phyloP scores from a whole-genome alignment of 352 stramenopile genomes.

The Phytophthora quininea region DNA sequence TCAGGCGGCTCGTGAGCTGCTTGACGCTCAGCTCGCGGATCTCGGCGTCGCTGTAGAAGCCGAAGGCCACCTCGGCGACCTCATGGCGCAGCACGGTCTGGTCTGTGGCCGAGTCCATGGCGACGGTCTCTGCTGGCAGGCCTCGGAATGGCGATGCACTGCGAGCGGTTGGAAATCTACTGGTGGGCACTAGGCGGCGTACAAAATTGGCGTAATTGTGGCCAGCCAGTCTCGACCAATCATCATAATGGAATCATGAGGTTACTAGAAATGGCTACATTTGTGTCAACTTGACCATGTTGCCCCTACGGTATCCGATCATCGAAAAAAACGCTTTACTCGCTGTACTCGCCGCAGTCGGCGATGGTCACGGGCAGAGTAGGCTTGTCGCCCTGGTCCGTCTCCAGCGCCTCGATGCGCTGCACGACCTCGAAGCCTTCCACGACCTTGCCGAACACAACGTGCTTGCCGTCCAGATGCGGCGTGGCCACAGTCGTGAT shows the following conservation, averaged over 20 bases:
- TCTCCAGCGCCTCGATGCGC: conserved; percentile 92
- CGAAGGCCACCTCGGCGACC: conserved; percentile 91
- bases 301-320: no score
- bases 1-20: conserved; percentile 95
- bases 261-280: conserved; percentile 31
- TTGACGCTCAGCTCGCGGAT: conserved; percentile 96
- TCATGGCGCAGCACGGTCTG: conserved; percentile 92
- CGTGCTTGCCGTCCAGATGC: conserved; percentile 98
- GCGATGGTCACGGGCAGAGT: conserved; percentile 92
- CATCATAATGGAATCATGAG: neutral
- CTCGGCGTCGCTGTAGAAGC: conserved; percentile 98
- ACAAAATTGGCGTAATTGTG: conserved; percentile 24
- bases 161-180: conserved; percentile 31
- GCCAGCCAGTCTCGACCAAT: conserved; percentile 36
- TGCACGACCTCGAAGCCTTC: conserved; percentile 93
- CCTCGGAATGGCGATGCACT: conserved; percentile 12
- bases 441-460: conserved; percentile 96
- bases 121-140: neutral
- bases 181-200: conserved; percentile 34
- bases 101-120: conserved; percentile 88
- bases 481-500: conserved; percentile 94
- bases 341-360: conserved; percentile 94
- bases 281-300: conserved; percentile 1
- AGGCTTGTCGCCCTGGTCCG: conserved; percentile 93
- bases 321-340: conserved; percentile 16